Evolutionary conservation across 257 asterid species (phyloP).

Genomic region (Apocynum venetum): DNA sequence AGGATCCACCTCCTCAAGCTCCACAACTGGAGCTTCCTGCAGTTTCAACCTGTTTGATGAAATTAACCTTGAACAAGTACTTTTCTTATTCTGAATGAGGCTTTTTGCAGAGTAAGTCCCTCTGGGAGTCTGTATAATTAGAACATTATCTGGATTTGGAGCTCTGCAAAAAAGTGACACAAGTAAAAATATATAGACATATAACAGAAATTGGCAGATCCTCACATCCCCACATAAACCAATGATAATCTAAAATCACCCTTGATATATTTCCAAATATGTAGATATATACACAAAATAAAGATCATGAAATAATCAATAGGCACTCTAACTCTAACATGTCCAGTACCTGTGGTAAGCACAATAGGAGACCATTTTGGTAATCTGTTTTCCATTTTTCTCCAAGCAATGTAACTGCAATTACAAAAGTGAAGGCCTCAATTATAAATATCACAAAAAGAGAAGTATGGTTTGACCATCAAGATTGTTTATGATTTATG

Average conservation of each 20-base stretch:
- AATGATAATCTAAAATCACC: conserved; percentile 2
- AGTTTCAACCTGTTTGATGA: conserved; percentile 69
- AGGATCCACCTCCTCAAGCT: conserved; percentile 58
- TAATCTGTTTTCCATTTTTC: conserved; percentile 85
- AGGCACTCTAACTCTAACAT: not conserved
- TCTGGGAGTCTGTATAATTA: conserved; percentile 82
- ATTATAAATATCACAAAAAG: not conserved
- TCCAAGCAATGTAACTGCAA: conserved; percentile 92
- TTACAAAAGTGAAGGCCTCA: conserved; percentile 21
- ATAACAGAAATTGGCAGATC: not conserved
- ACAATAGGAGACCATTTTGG: conserved; percentile 92
- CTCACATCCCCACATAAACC: not conserved
- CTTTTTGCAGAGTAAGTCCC: conserved; percentile 77
- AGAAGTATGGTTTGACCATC: not conserved
- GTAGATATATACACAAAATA: not conserved
- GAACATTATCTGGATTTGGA: conserved; percentile 89
- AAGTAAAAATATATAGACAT: not conserved
- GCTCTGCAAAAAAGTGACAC: conserved; percentile 40
- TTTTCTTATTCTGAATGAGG: conserved; percentile 70
- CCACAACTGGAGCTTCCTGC: conserved; percentile 57
- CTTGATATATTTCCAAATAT: not conserved
- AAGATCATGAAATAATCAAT: not conserved
- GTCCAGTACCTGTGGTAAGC: conserved; percentile 85
- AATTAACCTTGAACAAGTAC: conserved; percentile 73
- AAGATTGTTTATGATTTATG: not conserved